Conservation (phyloP, 768 basidiomycete species). For the Boletus bicolor region DNA sequence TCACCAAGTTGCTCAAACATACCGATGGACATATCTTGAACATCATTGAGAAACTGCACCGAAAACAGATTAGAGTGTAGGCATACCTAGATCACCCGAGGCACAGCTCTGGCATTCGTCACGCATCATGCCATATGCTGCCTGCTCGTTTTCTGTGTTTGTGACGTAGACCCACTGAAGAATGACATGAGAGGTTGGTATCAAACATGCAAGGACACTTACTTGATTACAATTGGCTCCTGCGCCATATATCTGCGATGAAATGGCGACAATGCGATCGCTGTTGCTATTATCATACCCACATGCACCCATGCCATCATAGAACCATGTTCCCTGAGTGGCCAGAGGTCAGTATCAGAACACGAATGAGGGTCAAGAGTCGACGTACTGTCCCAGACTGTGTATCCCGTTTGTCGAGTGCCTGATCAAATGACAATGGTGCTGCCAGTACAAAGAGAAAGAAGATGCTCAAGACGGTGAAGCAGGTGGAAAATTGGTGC, state of each 20-base stretch:
- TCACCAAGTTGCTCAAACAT: constrained; percentile 52
- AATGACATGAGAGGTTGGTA: constrained; percentile 8
- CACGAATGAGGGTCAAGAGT: neutral
- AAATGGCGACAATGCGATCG: constrained; percentile 62
- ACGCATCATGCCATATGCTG: constrained; percentile 45
- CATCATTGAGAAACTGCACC: constrained; percentile 2
- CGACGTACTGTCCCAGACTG: constrained; percentile 48
- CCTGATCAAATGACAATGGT: constrained; percentile 25
- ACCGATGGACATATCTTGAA: constrained; percentile 62
- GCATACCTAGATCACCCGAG: constrained; percentile 53
- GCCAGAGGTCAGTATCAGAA: constrained; percentile 5
- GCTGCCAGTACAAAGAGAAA: constrained; percentile 42
- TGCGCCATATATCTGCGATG: constrained; percentile 47
- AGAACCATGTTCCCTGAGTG: constrained; percentile 64
- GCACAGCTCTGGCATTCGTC: constrained; percentile 62
- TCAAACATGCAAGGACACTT: constrained; percentile 15
- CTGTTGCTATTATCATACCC: constrained; percentile 46
- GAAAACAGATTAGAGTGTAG: neutral
- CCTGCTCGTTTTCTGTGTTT: constrained; percentile 53
- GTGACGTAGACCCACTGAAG: constrained; percentile 57
- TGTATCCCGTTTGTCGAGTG: constrained; percentile 49
- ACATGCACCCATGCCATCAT: constrained; percentile 62
- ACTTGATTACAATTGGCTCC: constrained; percentile 64
- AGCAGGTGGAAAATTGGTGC: constrained; percentile 23
- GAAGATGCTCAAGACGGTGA: constrained; percentile 42